Evolutionary conservation across 2,329 filamentous ascomycete genomes (phyloP), one percentile per base, ranked within the genome.

Genomic region (Trichoderma sp.): DNA sequence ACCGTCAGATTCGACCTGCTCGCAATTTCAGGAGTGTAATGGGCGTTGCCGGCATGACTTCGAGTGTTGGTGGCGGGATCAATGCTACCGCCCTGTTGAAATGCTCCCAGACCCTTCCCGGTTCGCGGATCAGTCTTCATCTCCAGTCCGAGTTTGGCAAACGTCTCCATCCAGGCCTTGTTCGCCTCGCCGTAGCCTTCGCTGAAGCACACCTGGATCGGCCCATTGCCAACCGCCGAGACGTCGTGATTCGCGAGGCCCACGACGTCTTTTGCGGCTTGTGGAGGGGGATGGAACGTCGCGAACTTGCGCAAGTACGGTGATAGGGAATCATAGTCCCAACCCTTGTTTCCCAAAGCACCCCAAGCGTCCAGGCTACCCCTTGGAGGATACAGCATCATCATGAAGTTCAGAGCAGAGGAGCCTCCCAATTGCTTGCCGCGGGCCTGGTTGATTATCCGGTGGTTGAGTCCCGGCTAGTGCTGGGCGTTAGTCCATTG

Each of bases 391-490:
- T 69, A 67, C 0, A 69, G 21, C 39, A 67, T 28, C 61, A 70
- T 59, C 51, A 82, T 85, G 71, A 86, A 88, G 73, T 88, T 88
- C 55, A 85, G 71, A 52, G 78, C 81, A 0, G 78, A 81, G 63
- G 81, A 83, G 24, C 85, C 85, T 51, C 85, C 85, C 0, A 87
- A 79, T 2, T 78, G 78, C 73, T 83, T 84, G n/a, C 85, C 82
- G 51, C 84, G 79, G 19, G 83, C 48, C 17, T 68, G 66, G 57
- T 65, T 67, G 48, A 72, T 66, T 14, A 65, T 48, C 15, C 68
- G 68, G 57, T 67, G 63, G 63, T 68, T 66, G 30, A 67, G 63
- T 5, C 21, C 43, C 30, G 64, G 3, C 64, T 65, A 21, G 50
- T 15, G 19, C 2, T 43, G 34, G n/a, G 24, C 17, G 17, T 56